Evolutionary conservation across 306 rosid genomes (phyloP).

Genomic region (Ochetophila trinervis): DNA sequence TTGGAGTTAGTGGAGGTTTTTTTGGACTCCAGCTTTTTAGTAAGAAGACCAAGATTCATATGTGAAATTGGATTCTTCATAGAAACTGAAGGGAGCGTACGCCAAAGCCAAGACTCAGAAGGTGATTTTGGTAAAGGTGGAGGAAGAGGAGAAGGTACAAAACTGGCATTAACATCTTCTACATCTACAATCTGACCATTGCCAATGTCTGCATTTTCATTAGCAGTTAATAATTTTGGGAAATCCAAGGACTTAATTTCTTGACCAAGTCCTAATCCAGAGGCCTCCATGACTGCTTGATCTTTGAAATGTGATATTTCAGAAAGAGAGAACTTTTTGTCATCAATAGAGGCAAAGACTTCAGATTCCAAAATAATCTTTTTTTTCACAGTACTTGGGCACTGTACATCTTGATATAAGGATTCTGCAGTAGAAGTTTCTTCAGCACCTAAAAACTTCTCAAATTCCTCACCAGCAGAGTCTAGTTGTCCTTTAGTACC

Average conservation of each 20-base stretch:
- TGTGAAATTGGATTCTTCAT: conserved; percentile 36
- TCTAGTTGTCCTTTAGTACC: conserved; percentile 31
- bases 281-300: conserved; percentile 35
- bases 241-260: conserved; percentile 27
- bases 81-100: conserved; percentile 60
- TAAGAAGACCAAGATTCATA: conserved; percentile 32
- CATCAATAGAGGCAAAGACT: conserved; percentile 29
- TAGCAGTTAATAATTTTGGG: conserved; percentile 22
- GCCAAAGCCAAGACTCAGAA: conserved; percentile 95
- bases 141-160: conserved; percentile 43
- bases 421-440: conserved; percentile 33
- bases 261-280: conserved; percentile 27
- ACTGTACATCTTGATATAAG: conserved; percentile 36
- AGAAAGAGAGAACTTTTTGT: conserved; percentile 25
- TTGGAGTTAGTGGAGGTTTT: conserved; percentile 45
- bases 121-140: conserved; percentile 95
- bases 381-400: conserved; percentile 34
- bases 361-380: conserved; percentile 29
- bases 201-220: conserved; percentile 29
- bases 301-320: conserved; percentile 26
- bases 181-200: conserved; percentile 34
- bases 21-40: conserved; percentile 41
- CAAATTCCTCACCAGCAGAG: conserved; percentile 25
- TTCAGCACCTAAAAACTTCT: conserved; percentile 22
- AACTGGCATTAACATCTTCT: conserved; percentile 26